Evolutionary conservation across 2,329 filamentous ascomycete species (phyloP), one percentile per base, ranked within the genome.

Genomic region (Coccinonectria pachysandricola): DNA sequence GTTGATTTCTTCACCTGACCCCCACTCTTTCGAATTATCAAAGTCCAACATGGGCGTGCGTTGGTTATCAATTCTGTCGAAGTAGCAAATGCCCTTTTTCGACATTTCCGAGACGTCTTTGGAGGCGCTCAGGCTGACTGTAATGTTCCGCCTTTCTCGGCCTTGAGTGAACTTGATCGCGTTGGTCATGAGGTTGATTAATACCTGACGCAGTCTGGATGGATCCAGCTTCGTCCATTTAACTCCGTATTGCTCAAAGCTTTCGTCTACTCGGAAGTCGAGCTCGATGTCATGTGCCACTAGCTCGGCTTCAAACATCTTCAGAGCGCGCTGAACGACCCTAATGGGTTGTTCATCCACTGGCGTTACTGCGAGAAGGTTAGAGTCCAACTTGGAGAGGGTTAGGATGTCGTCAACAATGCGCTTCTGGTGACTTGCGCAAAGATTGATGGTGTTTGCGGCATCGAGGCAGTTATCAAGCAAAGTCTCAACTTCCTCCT

Each of bases 221-320:
- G 82, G 81, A 46, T 88, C 82, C 20, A 87, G 60, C 36, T 69
- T 79, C 20, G 79, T 76, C 76, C 78, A 84, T 35, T 80, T 71
- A 16, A 86, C 61, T 3, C 63, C 64, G 23, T 85, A 54, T 10
- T 70, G 61, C 9, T 68, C 60, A 47, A 80, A 84, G 1, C 75
- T 76, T 22, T 76, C 65, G 39, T 82, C 75, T 20, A 86, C 68
- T 2, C 65, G 62, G 39, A 85, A 80, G 19, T 75, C 66, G 52
- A 85, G 71, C 27, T 72, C 64, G 33, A 88, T 87, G 21, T 75
- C 73, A 31, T 82, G 78, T 6, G 75, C 75, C 23, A 72, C 64
- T 9, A 88, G 56, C 47, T 88, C 81, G 7, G 77, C 67, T 52
- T 86, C 79, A 41, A 86, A 85, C 74, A 88, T 84, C 49, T 82